Evolutionary conservation across 805 yeast genomes (phyloP), one percentile per base, ranked within the genome.

Genomic region (Scheffersomyces lignosus): DNA sequence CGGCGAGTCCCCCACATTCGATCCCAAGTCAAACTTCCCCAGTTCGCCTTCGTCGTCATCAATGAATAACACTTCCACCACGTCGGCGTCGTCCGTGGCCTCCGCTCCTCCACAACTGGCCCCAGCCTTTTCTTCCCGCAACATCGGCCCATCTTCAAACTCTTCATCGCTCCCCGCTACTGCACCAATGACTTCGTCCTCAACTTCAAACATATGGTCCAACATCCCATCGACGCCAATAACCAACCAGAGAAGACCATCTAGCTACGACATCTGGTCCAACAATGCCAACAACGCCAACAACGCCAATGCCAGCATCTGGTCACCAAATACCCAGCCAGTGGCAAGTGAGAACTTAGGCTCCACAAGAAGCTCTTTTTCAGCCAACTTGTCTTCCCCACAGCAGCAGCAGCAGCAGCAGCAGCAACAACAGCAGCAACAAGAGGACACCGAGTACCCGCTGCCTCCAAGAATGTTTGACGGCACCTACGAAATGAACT

Each of bases 251-350:
- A 15, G 42, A 22, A 38, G 42, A 34, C 27, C 29, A 15, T 36
- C 39, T 12, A 33, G 30, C 22, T 29, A 36, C 34, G 39, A 36
- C 20, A 33, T 31, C 15, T 36, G 30, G 24, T 10, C 10, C 9
- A 20, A 20, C 10, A 20, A 7, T 10, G 7, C 24, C 7, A 7
- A 7, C 9, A 10, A 7, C 10, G 7, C 24, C 24, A 20, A 10
- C 24, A 20, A 7, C 24, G 9, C 24, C 9, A 10, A 7, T 20
- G 7, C 24, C 24, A 20, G 24, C 24, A 20, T 20, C 24, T 20
- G 24, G 24, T 7, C 24, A 7, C 7, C 7, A 7, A 7, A 20
- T 7, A 7, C 7, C 7, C 24, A 20, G 24, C 24, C 24, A 7
- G n/a, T n/a, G n/a, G n/a, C n/a, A n/a, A n/a, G n/a, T n/a, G n/a